Conservation (phyloP, 192 early-diverging fungal genomes). For the Paraglomus brasilianum region DNA sequence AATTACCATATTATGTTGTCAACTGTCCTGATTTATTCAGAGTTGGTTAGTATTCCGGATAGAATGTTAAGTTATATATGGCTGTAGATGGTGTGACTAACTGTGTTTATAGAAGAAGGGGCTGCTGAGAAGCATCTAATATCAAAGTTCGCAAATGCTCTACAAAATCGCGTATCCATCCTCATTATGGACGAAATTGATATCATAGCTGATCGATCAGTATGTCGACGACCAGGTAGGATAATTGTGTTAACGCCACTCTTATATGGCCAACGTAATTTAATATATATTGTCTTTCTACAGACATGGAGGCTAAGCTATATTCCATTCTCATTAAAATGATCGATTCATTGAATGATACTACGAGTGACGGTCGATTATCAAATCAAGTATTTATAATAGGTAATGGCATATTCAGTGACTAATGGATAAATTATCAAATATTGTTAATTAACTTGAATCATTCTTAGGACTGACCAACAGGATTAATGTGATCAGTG, state of each 20-base stretch:
- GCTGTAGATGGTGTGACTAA: background rate
- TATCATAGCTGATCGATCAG: constrained; percentile 43
- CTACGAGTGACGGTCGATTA: background rate
- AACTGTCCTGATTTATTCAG: constrained; percentile 54
- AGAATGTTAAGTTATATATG: background rate
- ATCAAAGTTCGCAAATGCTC: constrained; percentile 37
- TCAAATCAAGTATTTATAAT: constrained; percentile 45
- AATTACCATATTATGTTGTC: constrained; percentile 44
- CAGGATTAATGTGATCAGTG: constrained; percentile 49
- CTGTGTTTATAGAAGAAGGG: constrained; percentile 47
- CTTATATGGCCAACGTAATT: background rate
- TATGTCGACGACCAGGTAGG: constrained; percentile 36
- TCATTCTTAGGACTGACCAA: constrained; percentile 48
- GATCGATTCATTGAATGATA: constrained; percentile 45
- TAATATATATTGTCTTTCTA: background rate
- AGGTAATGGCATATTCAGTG: constrained; percentile 34
- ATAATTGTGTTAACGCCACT: constrained; percentile 24
- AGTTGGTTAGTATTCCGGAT: constrained; percentile 35
- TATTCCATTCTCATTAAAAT: constrained; percentile 40
- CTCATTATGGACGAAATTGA: constrained; percentile 58
- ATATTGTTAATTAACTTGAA: background rate
- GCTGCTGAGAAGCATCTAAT: constrained; percentile 51
- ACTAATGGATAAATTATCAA: background rate
- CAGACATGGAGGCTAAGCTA: constrained; percentile 46
- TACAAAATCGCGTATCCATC: constrained; percentile 40